phyloP scores from a whole-genome alignment of 352 stramenopile species.

The Globisporangium middletonii region DNA sequence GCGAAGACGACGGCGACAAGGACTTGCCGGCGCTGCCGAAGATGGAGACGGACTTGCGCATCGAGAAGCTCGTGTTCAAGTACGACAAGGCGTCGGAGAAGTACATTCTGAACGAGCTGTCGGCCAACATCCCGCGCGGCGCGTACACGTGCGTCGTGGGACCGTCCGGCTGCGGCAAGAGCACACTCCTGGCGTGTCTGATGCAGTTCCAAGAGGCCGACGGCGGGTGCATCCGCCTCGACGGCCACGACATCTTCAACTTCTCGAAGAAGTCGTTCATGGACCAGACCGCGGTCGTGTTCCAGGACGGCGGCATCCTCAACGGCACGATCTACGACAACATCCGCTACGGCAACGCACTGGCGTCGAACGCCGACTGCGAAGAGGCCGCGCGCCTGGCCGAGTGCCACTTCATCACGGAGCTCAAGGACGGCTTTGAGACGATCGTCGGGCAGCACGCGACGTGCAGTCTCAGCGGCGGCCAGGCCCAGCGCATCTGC shows the following conservation, averaged over 20 bases:
- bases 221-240: conserved; percentile 71
- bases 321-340: conserved; percentile 89
- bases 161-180: conserved; percentile 83
- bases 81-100: conserved; percentile 83
- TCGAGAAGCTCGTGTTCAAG: conserved; percentile 84
- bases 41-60: conserved; percentile 74
- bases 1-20: conserved; percentile 48
- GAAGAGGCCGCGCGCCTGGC: conserved; percentile 73
- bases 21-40: conserved; percentile 67
- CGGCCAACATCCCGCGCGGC: conserved; percentile 60
- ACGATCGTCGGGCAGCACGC: conserved; percentile 83
- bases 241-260: conserved; percentile 82
- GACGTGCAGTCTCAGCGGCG: conserved; percentile 83
- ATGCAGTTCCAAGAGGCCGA: conserved; percentile 88
- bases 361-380: conserved; percentile 70
- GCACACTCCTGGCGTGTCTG: conserved; percentile 78
- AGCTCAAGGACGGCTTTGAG: conserved; percentile 76
- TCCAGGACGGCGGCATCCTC: conserved; percentile 82
- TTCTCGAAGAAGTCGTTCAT: conserved; percentile 86
- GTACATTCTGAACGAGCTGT: conserved; percentile 76
- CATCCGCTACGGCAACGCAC: conserved; percentile 76
- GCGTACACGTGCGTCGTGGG: conserved; percentile 85
- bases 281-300: conserved; percentile 82
- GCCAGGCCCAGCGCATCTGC: conserved; percentile 83
- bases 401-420: conserved; percentile 80